These are phyloP conservation scores for Diaporthe ampelina DNA, from an alignment of 2,329 filamentous ascomycete species.

Conservation along the genomic window DNA sequence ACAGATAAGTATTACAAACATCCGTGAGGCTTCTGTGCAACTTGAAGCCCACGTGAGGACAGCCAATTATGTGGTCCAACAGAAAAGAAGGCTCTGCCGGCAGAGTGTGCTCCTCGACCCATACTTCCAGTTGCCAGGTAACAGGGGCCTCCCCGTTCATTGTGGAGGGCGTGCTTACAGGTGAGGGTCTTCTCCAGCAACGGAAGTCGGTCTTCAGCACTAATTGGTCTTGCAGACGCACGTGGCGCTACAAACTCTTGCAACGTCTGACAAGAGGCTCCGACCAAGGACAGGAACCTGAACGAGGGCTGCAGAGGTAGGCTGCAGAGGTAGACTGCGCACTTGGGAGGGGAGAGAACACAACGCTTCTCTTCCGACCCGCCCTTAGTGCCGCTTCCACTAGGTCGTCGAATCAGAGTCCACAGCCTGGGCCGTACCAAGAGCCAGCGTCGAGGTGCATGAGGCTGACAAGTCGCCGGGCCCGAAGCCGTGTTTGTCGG, in stretches of 20 bases:
- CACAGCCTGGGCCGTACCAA: neutral
- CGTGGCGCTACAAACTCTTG: neutral
- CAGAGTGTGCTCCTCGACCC: neutral
- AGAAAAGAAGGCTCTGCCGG: too few species aligned
- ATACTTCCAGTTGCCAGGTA: neutral
- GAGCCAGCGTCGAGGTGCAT: neutral
- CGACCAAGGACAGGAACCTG: neutral
- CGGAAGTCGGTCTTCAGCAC: slow-evolving; percentile 10
- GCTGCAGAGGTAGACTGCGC: too few species aligned
- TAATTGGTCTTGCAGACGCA: neutral
- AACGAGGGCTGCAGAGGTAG: too few species aligned
- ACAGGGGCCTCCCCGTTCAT: slow-evolving; percentile 4
- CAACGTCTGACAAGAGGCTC: neutral
- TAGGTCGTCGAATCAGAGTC: neutral
- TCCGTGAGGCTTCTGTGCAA: neutral
- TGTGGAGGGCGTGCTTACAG: neutral
- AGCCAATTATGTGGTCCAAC: neutral
- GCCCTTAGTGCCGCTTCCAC: neutral
- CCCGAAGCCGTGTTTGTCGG: slow-evolving; percentile 1
- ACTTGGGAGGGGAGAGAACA: too few species aligned
- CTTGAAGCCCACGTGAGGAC: neutral
- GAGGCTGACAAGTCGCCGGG: neutral
- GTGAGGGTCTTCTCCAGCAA: neutral
- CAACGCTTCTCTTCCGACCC: neutral
- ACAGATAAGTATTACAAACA: too few species aligned